phyloP scores from a whole-genome alignment of 192 early-diverging fungal genomes.

The Coemansia sp. region DNA sequence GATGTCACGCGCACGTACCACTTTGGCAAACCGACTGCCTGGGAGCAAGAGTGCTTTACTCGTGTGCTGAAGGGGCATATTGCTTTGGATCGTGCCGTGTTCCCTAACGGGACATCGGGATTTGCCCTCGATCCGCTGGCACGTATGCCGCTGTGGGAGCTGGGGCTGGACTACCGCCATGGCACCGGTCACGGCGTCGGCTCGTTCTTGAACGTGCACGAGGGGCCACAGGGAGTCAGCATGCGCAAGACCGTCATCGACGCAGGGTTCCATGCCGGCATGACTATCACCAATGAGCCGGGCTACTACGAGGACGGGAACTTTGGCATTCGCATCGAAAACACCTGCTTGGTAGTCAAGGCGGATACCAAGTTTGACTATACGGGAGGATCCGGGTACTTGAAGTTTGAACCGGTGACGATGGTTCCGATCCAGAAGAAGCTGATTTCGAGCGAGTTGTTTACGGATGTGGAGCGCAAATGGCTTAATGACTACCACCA shows the following conservation, averaged over 20 bases:
- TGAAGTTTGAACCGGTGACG: conserved; percentile 92
- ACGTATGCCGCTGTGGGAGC: conserved; percentile 81
- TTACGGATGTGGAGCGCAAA: conserved; percentile 69
- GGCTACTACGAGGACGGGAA: conserved; percentile 96
- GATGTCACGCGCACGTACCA: conserved; percentile 96
- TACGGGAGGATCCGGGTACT: conserved; percentile 69
- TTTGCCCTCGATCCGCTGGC: conserved; percentile 91
- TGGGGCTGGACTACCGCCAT: conserved; percentile 93
- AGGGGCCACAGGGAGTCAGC: conserved; percentile 93
- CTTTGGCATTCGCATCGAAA: conserved; percentile 98
- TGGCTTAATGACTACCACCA: conserved; percentile 91
- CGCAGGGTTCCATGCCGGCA: conserved; percentile 75
- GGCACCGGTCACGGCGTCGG: conserved; percentile 99
- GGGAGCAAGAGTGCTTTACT: conserved; percentile 91
- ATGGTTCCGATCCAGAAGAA: conserved; percentile 85
- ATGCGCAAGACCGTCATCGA: conserved; percentile 72
- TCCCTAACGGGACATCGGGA: conserved; percentile 83
- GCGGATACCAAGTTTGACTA: conserved; percentile 78
- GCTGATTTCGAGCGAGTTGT: conserved; percentile 68
- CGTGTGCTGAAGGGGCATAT: conserved; percentile 99
- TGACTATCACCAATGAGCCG: conserved; percentile 97
- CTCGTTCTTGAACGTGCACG: conserved; percentile 90
- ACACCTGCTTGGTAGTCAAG: conserved; percentile 79
- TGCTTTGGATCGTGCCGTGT: conserved; percentile 82
- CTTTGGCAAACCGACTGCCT: conserved; percentile 77